Evolutionary conservation across 805 yeast genomes (phyloP).

Genomic region (Candida maesae): DNA sequence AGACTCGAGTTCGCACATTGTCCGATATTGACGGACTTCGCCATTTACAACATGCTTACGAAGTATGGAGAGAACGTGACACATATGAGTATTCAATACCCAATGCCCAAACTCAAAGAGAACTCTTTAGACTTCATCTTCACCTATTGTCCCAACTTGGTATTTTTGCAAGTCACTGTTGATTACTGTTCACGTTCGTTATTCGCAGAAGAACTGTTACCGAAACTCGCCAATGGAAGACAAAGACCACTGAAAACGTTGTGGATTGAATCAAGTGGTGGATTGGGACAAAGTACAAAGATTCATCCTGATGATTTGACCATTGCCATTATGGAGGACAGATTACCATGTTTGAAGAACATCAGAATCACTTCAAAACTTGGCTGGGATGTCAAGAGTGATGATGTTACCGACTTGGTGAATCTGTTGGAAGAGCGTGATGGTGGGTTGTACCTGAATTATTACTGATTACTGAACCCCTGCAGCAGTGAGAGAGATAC

Average conservation of each 20-base stretch:
- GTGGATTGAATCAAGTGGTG: conserved; percentile 80
- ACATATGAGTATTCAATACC: conserved; percentile 69
- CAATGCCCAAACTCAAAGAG: conserved; percentile 76
- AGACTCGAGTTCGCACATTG: conserved; percentile 82
- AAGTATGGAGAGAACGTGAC: conserved; percentile 64
- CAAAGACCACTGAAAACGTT: conserved; percentile 55
- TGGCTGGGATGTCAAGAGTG: conserved; percentile 78
- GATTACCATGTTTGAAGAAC: conserved; percentile 64
- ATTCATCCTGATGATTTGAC: conserved; percentile 87
- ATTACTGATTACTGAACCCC: conserved; percentile 24
- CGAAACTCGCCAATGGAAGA: conserved; percentile 19
- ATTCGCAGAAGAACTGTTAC: conserved; percentile 44
- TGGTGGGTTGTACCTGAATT: conserved; percentile 68
- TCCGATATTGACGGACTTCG: conserved; percentile 65
- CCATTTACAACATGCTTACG: conserved; percentile 57
- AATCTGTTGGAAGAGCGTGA: conserved; percentile 67
- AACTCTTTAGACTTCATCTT: conserved; percentile 73
- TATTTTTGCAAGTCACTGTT: conserved; percentile 62
- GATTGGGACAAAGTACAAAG: conserved; percentile 77
- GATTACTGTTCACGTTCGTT: conserved; percentile 62
- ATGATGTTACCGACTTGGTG: conserved; percentile 59
- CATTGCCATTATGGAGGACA: conserved; percentile 72
- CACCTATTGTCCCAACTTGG: conserved; percentile 70
- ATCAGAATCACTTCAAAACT: conserved; percentile 69
- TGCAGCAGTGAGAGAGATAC: no score